A percentile compares a stretch with the other conserved stretches of the same genome.
Evolutionary conservation across 1,284 basidiomycete species (phyloP).

Genomic region (Chalciporus sp.): DNA sequence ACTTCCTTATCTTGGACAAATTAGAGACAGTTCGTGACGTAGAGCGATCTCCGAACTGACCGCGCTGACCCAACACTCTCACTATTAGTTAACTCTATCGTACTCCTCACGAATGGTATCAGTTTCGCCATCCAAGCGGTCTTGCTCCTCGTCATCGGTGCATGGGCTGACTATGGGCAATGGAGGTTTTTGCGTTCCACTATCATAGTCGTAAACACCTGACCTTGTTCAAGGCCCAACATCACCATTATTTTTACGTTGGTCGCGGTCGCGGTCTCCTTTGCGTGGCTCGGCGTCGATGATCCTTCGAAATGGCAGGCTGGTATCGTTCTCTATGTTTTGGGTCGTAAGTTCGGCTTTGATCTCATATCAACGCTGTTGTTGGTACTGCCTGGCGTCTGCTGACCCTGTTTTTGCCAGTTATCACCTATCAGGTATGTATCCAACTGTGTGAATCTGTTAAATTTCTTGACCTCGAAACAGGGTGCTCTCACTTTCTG

Average conservation of each 20-base stretch:
- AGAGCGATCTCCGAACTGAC: background rate
- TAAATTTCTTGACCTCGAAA: background rate
- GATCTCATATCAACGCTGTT: background rate
- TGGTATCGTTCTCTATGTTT: slow-evolving; percentile 71
- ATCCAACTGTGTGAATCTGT: background rate
- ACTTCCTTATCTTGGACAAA: slow-evolving; percentile 63
- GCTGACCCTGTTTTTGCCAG: slow-evolving; percentile 35
- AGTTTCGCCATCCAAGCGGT: slow-evolving; percentile 74
- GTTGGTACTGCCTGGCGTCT: background rate
- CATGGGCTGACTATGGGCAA: slow-evolving; percentile 78
- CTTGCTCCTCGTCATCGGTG: slow-evolving; percentile 64
- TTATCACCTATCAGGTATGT: slow-evolving; percentile 74
- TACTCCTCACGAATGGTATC: slow-evolving; percentile 75
- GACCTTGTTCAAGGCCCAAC: slow-evolving; percentile 53
- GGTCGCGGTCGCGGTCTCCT: slow-evolving; percentile 67
- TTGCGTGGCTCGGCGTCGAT: slow-evolving; percentile 76
- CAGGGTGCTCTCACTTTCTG: slow-evolving; percentile 78
- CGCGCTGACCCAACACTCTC: background rate
- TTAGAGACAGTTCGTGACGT: slow-evolving; percentile 55
- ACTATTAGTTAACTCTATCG: slow-evolving; percentile 69
- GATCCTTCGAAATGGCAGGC: slow-evolving; percentile 69
- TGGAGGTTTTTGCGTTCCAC: slow-evolving; percentile 53
- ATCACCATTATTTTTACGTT: slow-evolving; percentile 80
- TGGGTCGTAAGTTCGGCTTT: slow-evolving; percentile 58
- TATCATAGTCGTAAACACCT: slow-evolving; percentile 3